Evolutionary conservation across 2,329 filamentous ascomycete species (phyloP).

Genomic region (Elsinoe australis): DNA sequence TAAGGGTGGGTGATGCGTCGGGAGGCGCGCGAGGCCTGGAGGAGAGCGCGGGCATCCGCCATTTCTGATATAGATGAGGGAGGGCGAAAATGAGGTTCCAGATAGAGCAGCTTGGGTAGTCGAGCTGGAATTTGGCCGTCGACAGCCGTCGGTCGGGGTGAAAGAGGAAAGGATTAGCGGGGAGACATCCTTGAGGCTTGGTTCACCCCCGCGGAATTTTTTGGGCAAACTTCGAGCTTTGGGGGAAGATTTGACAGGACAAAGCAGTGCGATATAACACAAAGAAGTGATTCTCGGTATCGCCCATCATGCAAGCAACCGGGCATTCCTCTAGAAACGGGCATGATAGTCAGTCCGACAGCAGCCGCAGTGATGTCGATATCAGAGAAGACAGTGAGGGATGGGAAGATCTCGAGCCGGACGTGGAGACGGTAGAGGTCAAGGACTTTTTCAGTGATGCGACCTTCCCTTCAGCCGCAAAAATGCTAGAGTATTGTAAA

Average conservation of each 20-base stretch:
- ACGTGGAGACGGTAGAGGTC: conserved; percentile 32
- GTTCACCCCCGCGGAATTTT: no score
- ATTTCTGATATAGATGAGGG: conserved; percentile 37
- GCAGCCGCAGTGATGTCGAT: conserved; percentile 22
- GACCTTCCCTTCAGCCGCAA: conserved; percentile 27
- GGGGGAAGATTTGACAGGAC: no score
- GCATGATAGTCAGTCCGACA: conserved; percentile 19
- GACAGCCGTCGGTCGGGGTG: neutral
- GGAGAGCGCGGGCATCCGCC: conserved; percentile 71
- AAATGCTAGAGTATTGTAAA: conserved; percentile 34
- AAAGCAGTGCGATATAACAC: no score
- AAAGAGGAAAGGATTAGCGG: no score
- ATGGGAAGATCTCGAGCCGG: conserved; percentile 40
- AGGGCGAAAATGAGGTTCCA: neutral
- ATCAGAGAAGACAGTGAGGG: conserved; percentile 33
- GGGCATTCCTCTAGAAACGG: neutral
- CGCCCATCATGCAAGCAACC: neutral
- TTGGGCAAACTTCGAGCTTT: no score
- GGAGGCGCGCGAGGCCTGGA: conserved; percentile 68
- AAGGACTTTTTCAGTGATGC: conserved; percentile 37
- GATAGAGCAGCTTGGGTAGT: neutral
- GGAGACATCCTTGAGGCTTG: no score
- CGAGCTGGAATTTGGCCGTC: conserved; percentile 7
- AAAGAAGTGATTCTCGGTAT: no score
- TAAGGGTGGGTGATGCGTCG: conserved; percentile 65